Evolutionary conservation across 148 eudicot genomes (phyloP).

Genomic region (Pharnaceum exiguum): DNA sequence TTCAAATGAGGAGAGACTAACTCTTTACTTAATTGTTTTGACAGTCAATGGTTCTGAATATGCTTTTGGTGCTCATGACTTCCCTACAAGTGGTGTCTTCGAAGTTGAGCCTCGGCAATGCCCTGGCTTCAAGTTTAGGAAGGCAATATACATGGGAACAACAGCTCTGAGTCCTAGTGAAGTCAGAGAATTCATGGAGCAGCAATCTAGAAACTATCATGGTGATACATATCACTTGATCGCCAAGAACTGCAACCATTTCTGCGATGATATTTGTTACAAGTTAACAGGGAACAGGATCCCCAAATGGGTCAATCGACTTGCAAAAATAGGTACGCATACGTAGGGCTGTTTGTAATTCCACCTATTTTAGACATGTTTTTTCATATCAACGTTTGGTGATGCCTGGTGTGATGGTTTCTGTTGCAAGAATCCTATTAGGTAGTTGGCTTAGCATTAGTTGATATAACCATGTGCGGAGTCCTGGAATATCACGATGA

Average conservation of each 20-base stretch:
- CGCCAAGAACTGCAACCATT: slow-evolving; percentile 85
- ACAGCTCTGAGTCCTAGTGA: slow-evolving; percentile 51
- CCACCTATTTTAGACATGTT: background rate
- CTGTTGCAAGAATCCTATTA: no score
- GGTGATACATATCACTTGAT: slow-evolving; percentile 82
- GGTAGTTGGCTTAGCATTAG: no score
- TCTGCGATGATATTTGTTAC: slow-evolving; percentile 63
- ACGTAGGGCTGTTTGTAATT: background rate
- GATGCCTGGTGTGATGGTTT: no score
- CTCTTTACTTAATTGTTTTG: background rate
- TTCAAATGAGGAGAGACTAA: background rate
- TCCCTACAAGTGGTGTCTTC: slow-evolving; percentile 77
- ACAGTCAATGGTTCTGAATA: slow-evolving; percentile 81
- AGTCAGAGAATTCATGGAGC: slow-evolving; percentile 71
- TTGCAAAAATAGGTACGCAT: slow-evolving; percentile 67
- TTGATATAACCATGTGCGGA: no score
- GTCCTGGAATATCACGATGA: no score
- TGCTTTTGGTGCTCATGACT: slow-evolving; percentile 95
- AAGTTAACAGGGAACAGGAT: slow-evolving; percentile 68
- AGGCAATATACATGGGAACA: slow-evolving; percentile 70
- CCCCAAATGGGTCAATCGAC: slow-evolving; percentile 93
- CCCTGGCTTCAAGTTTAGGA: slow-evolving; percentile 83
- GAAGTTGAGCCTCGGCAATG: slow-evolving; percentile 90
- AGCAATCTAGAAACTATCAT: slow-evolving; percentile 46
- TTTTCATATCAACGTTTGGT: background rate